Evolutionary conservation across 331 rosid species (phyloP).

Genomic region (Stylosanthes scabra): DNA sequence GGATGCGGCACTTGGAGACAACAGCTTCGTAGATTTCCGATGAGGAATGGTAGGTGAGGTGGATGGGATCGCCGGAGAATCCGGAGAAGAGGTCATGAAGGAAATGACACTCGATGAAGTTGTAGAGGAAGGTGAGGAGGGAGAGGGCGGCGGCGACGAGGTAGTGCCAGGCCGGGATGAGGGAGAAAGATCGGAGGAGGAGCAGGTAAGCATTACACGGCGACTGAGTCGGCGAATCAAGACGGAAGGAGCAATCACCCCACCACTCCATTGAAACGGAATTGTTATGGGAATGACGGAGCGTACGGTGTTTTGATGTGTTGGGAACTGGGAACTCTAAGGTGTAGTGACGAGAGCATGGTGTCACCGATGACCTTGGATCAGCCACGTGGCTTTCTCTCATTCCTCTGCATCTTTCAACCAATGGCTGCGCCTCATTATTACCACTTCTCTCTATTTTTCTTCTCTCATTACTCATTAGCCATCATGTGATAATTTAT

Average conservation of each 20-base stretch:
- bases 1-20: conserved; percentile 77
- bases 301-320: background rate
- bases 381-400: background rate
- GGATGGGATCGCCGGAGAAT: conserved; percentile 57
- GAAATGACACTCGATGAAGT: conserved; percentile 72
- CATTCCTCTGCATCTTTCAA: no score
- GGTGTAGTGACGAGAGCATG: background rate
- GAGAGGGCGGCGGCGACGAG: conserved; percentile 30
- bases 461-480: background rate
- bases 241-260: conserved; percentile 24
- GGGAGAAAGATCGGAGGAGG: conserved; percentile 47
- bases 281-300: background rate
- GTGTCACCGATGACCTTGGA: background rate
- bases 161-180: conserved; percentile 65
- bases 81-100: conserved; percentile 56
- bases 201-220: conserved; percentile 45
- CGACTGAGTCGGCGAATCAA: conserved; percentile 8
- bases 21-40: conserved; percentile 61
- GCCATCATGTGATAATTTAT: no score
- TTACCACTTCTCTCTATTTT: no score
- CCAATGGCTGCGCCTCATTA: background rate
- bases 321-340: background rate
- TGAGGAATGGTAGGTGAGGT: conserved; percentile 54
- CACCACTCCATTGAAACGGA: conserved; percentile 21
- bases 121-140: conserved; percentile 46